phyloP scores from a whole-genome alignment of 345 rosid genomes.

The Salix caprea region DNA sequence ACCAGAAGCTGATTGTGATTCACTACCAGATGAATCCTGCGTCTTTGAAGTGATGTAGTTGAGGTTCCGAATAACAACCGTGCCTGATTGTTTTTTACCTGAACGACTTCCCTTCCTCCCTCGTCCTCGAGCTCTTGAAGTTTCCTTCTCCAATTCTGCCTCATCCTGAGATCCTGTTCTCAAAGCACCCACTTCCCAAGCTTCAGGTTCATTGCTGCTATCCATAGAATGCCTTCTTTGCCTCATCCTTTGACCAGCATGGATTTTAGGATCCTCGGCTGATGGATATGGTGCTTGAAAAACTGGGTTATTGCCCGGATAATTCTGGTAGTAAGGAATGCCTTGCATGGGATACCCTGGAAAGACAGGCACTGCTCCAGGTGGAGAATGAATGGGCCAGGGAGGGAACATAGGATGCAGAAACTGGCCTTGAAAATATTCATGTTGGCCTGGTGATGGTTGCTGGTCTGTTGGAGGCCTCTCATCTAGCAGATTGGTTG shows the following conservation, averaged over 20 bases:
- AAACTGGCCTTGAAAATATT: slow-evolving; percentile 67
- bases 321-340: slow-evolving; percentile 67
- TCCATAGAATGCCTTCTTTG: slow-evolving; percentile 63
- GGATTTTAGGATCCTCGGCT: slow-evolving; percentile 51
- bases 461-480: slow-evolving; percentile 51
- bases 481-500: slow-evolving; percentile 41
- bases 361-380: slow-evolving; percentile 65
- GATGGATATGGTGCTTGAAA: slow-evolving; percentile 64
- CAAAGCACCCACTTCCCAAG: slow-evolving; percentile 37
- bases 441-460: slow-evolving; percentile 44
- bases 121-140: slow-evolving; percentile 21
- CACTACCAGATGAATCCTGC: slow-evolving; percentile 57
- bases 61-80: slow-evolving; percentile 76
- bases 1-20: slow-evolving; percentile 45
- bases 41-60: slow-evolving; percentile 72
- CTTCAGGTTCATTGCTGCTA: slow-evolving; percentile 43
- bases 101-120: slow-evolving; percentile 43
- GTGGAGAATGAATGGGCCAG: slow-evolving; percentile 89
- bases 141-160: slow-evolving; percentile 38
- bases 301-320: slow-evolving; percentile 59
- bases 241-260: slow-evolving; percentile 51
- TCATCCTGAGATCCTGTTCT: slow-evolving; percentile 45
- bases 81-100: slow-evolving; percentile 59
- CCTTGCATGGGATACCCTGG: slow-evolving; percentile 90
- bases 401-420: slow-evolving; percentile 70